Conservation (phyloP, 768 basidiomycete genomes). For the Serpula lacrymans region DNA sequence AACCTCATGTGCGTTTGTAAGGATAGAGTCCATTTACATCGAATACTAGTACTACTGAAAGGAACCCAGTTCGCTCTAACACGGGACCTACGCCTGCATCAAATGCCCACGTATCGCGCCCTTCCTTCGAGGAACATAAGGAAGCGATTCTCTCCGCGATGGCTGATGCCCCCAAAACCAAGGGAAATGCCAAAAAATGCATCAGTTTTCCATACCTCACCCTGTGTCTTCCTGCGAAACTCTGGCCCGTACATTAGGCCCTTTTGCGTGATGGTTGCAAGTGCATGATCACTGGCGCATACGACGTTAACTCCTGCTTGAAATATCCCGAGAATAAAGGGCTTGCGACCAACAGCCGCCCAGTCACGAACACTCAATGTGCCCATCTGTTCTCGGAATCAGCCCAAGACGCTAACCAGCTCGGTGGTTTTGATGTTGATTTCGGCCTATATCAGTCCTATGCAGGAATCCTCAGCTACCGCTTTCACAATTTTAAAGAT, state of each 20-base stretch:
- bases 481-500: constrained; percentile 5
- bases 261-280: constrained; percentile 14
- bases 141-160: constrained; percentile 2
- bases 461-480: not conserved
- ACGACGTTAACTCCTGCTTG: constrained; percentile 5
- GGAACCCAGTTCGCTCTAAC: constrained; percentile 6
- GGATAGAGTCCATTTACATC: not conserved
- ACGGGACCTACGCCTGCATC: constrained; percentile 4
- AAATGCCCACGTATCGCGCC: constrained; percentile 6
- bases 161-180: constrained; percentile 3
- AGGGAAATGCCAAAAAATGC: not conserved
- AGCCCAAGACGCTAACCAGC: constrained; percentile 10
- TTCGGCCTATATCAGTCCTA: not conserved
- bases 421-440: constrained; percentile 4
- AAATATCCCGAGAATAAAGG: constrained; percentile 5
- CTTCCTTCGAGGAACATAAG: constrained; percentile 6
- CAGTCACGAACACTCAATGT: constrained; percentile 2
- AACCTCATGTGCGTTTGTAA: constrained; percentile 11
- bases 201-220: not conserved
- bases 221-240: not conserved
- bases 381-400: constrained; percentile 15
- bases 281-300: constrained; percentile 12
- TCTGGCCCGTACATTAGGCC: constrained; percentile 7
- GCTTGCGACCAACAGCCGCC: not conserved
- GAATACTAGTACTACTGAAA: not conserved